Evolutionary conservation across 2,329 filamentous ascomycete genomes (phyloP), one percentile per base, ranked within the genome.

Genomic region (Beauveria pseudobassiana): DNA sequence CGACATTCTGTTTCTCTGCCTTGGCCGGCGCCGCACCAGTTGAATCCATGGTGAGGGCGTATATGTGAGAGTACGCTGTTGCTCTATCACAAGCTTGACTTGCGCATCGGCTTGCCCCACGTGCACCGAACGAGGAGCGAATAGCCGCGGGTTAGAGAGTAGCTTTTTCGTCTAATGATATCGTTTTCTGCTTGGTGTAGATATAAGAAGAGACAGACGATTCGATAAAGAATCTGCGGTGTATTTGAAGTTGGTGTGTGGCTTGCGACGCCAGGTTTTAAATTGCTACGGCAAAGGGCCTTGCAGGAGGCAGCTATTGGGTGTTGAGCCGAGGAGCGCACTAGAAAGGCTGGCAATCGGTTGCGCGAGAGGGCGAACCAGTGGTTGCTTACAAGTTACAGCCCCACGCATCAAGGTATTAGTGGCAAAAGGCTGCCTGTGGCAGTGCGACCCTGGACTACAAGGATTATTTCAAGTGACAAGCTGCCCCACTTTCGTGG

Each of bases 1-100:
- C 67, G 43, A 60, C 52, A 63, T 65, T 61, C 16, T 68, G 65
- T 52, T 64, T 65, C 59, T 69, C 67, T 56, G 63, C 60, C 43
- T 60, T 64, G 46, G 69, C 69, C 52, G 66, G 63, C 43, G 63
- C 62, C 34, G 56, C 53, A 16, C 63, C 40, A 50, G 63, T 64
- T 22, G 65, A 22, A 38, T 67, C 66, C 68, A 69, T 69, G 46
- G 38, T 59, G 54, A 59, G 63, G 64, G 57, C 7, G 28, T n/a
- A 1, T 57, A n/a, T 50, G 55, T 50, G 34, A 46, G 56, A 46
- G n/a, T 48, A 26, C 45, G 34, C 26, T 18, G 43, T n/a, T 59
- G 48, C 18, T 53, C 26, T 60, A 60, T 60, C 58, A 60, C 58
- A 60, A 53, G 58, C 58, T 60, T 42, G 51, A 43, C 20, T 45